A percentile compares a stretch with the other conserved stretches of the same genome.
These are phyloP conservation scores for Mortierella alpina DNA, from an alignment of 192 early-diverging fungal species.

Conservation along the genomic window DNA sequence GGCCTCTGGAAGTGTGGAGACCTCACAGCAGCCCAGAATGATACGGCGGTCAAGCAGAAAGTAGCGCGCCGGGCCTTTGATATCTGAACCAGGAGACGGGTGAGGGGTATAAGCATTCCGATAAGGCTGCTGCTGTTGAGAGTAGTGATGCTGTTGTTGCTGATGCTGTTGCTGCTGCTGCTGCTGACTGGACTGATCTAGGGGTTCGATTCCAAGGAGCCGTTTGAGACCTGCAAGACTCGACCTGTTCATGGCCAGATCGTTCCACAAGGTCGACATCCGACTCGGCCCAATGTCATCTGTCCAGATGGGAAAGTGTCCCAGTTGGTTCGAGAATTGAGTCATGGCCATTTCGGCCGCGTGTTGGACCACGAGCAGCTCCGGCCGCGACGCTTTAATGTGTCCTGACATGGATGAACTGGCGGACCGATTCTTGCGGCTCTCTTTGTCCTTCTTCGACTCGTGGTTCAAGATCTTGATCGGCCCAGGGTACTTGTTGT, in stretches of 20 bases:
- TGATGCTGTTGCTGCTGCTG: slow-evolving; percentile 10
- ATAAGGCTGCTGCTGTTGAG: not conserved
- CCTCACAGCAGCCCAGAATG: slow-evolving; percentile 76
- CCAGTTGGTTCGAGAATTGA: slow-evolving; percentile 75
- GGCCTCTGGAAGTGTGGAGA: slow-evolving; percentile 25
- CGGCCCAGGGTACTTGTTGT: slow-evolving; percentile 44
- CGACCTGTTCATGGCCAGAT: slow-evolving; percentile 52
- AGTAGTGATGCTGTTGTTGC: not conserved
- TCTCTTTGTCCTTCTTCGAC: slow-evolving; percentile 48
- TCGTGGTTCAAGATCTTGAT: slow-evolving; percentile 49
- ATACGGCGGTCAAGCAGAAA: slow-evolving; percentile 76
- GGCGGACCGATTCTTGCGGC: slow-evolving; percentile 36
- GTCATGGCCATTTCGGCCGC: slow-evolving; percentile 81
- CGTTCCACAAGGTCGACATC: slow-evolving; percentile 74
- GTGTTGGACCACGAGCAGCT: slow-evolving; percentile 71
- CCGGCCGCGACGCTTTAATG: slow-evolving; percentile 26
- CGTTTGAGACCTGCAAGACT: slow-evolving; percentile 15
- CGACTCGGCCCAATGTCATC: slow-evolving; percentile 70
- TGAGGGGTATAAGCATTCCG: not conserved
- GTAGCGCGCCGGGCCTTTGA: slow-evolving; percentile 65
- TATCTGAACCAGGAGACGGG: slow-evolving; percentile 8
- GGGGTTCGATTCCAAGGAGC: slow-evolving; percentile 3
- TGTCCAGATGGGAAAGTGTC: slow-evolving; percentile 74
- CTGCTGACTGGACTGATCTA: not conserved
- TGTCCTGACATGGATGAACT: slow-evolving; percentile 38